These are phyloP conservation scores for Tetrahymena borealis DNA, from an alignment of 73 alveolate genomes.

Conservation along the genomic window DNA sequence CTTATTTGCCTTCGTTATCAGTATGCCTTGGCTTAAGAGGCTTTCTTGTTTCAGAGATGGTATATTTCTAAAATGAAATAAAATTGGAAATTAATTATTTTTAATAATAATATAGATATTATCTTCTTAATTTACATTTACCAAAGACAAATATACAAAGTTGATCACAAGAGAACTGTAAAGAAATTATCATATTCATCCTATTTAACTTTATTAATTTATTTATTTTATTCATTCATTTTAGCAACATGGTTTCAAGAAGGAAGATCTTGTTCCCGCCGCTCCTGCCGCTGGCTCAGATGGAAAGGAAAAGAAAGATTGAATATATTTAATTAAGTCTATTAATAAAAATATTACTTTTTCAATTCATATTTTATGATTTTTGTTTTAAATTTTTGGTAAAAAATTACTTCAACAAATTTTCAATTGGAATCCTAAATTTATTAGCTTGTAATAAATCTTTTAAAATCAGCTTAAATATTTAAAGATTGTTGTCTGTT, in stretches of 20 bases:
- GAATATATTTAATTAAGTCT: background rate
- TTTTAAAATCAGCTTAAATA: too few relatives aligned
- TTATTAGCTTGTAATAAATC: too few relatives aligned
- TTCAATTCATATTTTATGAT: too few relatives aligned
- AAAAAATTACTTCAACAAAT: too few relatives aligned
- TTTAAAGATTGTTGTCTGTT: too few relatives aligned
- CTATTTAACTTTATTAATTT: background rate
- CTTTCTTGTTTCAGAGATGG: constrained; percentile 97
- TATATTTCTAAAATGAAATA: background rate
- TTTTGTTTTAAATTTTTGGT: too few relatives aligned
- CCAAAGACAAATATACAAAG: constrained; percentile 88
- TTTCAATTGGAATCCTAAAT: too few relatives aligned
- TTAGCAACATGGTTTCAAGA: background rate
- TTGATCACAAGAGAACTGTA: constrained; percentile 61
- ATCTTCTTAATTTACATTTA: constrained; percentile 94
- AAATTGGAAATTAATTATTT: background rate
- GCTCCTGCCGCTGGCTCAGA: too few relatives aligned
- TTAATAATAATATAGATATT: constrained; percentile 35
- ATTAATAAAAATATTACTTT: too few relatives aligned
- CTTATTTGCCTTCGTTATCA: constrained; percentile 90
- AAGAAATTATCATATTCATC: background rate
- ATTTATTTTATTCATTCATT: background rate
- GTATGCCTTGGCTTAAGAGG: constrained; percentile 86
- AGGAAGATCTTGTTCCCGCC: background rate
- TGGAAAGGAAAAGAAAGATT: background rate